These are phyloP conservation scores for Leishmania martiniquensis DNA, from an alignment of 208 protist genomes.

Conservation along the genomic window DNA sequence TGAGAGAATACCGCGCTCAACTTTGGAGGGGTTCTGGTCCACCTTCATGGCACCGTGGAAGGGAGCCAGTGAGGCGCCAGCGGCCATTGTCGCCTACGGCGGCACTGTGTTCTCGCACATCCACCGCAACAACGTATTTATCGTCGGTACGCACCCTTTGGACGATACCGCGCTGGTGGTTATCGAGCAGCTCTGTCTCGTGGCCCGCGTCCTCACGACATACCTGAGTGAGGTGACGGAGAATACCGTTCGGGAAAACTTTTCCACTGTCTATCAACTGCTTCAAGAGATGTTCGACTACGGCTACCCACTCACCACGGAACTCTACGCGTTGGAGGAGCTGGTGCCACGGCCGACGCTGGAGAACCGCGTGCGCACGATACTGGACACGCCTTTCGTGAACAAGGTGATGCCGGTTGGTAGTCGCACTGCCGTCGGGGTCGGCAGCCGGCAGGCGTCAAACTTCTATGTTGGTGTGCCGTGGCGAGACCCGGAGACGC, in stretches of 20 bases:
- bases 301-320: constrained; percentile 92
- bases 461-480: constrained; percentile 40
- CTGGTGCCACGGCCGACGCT: constrained; percentile 84
- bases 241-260: constrained; percentile 86
- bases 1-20: constrained; percentile 63
- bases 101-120: constrained; percentile 77
- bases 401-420: constrained; percentile 24
- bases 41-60: constrained; percentile 50
- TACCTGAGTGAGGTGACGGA: constrained; percentile 86
- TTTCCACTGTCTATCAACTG: constrained; percentile 91
- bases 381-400: constrained; percentile 55
- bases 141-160: constrained; percentile 58
- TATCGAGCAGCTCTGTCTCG: constrained; percentile 73
- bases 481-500: constrained; percentile 80
- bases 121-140: constrained; percentile 70
- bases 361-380: constrained; percentile 80
- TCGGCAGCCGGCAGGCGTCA: constrained; percentile 19
- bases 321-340: constrained; percentile 85
- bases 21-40: constrained; percentile 80
- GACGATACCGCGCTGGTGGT: constrained; percentile 83
- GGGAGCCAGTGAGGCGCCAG: constrained; percentile 41
- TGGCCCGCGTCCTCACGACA: constrained; percentile 63
- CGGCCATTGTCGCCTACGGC: constrained; percentile 55
- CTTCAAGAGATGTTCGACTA: constrained; percentile 93
- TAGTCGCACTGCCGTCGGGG: constrained; percentile 22